Conservation (phyloP, 768 basidiomycete genomes). For the Kwoniella botswanensis region DNA sequence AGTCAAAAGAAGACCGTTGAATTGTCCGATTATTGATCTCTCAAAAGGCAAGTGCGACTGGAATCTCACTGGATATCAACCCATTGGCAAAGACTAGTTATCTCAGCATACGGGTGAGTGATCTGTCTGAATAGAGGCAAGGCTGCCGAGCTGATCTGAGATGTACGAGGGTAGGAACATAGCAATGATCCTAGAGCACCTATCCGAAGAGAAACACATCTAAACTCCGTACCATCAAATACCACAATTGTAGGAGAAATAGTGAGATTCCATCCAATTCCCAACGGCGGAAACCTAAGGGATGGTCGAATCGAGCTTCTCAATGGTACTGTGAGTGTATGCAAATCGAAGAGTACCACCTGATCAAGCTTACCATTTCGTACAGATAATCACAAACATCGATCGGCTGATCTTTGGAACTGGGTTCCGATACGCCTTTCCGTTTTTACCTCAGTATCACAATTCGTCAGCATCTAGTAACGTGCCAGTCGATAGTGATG, state of each 20-base stretch:
- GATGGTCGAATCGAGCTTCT: constrained; percentile 19
- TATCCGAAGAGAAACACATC: constrained; percentile 11
- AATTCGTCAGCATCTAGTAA: constrained; percentile 4
- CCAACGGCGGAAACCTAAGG: neutral
- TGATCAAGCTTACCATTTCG: neutral
- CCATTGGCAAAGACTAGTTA: constrained; percentile 10
- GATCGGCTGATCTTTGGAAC: constrained; percentile 18
- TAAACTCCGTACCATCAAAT: constrained; percentile 11
- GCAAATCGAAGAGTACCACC: neutral
- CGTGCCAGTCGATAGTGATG: constrained; percentile 5
- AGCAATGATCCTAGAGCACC: constrained; percentile 30
- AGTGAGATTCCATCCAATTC: constrained; percentile 12
- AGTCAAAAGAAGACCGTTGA: constrained; percentile 58
- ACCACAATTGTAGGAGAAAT: constrained; percentile 20
- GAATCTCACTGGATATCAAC: constrained; percentile 17
- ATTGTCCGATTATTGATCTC: neutral
- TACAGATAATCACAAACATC: constrained; percentile 16
- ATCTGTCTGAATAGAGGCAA: neutral
- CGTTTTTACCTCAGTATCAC: constrained; percentile 62
- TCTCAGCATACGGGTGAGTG: constrained; percentile 13
- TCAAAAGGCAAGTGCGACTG: constrained; percentile 19
- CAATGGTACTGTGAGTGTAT: constrained; percentile 22
- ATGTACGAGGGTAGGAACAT: constrained; percentile 1
- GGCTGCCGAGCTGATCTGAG: neutral
- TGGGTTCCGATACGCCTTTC: constrained; percentile 61